phyloP scores from a whole-genome alignment of 305 asterid genomes.

The Rubia occidens region DNA sequence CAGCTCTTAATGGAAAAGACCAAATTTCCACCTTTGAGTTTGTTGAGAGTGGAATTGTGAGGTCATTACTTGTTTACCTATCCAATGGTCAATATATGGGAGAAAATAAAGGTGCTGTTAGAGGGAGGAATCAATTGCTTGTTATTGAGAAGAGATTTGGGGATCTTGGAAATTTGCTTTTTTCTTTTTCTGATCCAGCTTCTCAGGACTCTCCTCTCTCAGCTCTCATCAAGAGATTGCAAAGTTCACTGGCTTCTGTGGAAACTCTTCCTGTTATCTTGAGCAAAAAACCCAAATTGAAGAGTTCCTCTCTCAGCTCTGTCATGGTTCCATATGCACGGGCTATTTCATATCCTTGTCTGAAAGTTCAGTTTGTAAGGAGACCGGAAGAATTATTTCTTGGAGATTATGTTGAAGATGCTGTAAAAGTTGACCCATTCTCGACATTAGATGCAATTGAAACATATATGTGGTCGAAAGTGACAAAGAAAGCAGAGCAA shows the following conservation, averaged over 20 bases:
- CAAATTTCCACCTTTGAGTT: slow-evolving; percentile 88
- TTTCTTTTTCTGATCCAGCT: slow-evolving; percentile 34
- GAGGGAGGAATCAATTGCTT: slow-evolving; percentile 21
- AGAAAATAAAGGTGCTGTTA: slow-evolving; percentile 22
- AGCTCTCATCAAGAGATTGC: slow-evolving; percentile 43
- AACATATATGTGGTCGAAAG: slow-evolving; percentile 57
- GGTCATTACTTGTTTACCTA: slow-evolving; percentile 59
- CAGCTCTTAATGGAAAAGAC: slow-evolving; percentile 55
- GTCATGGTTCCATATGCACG: slow-evolving; percentile 75
- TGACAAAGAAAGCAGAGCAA: slow-evolving; percentile 31
- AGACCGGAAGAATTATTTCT: slow-evolving; percentile 46
- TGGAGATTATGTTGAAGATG: slow-evolving; percentile 41
- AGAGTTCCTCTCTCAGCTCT: slow-evolving; percentile 34
- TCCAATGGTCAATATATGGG: slow-evolving; percentile 40
- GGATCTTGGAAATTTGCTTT: slow-evolving; percentile 54
- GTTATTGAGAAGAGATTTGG: slow-evolving; percentile 58
- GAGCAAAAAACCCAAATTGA: slow-evolving; percentile 35
- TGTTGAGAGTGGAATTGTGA: slow-evolving; percentile 84
- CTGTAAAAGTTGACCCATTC: slow-evolving; percentile 79
- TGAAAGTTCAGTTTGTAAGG: slow-evolving; percentile 70
- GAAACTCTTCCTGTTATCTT: slow-evolving; percentile 72
- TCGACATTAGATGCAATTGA: slow-evolving; percentile 59
- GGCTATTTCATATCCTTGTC: slow-evolving; percentile 61
- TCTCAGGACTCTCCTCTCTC: slow-evolving; percentile 38
- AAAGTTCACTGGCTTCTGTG: slow-evolving; percentile 71